Conservation (phyloP, 1,284 basidiomycete species). For the Phlebopus sp. region DNA sequence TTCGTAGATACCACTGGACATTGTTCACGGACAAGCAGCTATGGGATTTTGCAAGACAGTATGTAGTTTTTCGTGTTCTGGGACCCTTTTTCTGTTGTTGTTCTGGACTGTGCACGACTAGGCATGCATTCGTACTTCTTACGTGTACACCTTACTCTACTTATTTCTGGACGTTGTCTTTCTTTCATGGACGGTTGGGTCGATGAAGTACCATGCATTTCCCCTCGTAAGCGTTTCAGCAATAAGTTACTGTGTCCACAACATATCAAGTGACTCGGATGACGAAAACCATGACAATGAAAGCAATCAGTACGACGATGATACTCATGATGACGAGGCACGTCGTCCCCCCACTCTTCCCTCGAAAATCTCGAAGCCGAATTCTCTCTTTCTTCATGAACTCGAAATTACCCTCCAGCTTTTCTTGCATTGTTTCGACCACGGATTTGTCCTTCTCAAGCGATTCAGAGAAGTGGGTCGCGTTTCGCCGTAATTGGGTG, state of each 20-base stretch:
- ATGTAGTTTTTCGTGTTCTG: not conserved
- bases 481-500: conserved; percentile 71
- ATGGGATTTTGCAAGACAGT: conserved; percentile 6
- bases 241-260: not conserved
- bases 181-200: conserved; percentile 9
- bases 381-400: conserved; percentile 64
- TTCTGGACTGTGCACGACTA: conserved; percentile 9
- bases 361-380: conserved; percentile 59
- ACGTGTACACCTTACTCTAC: conserved; percentile 1
- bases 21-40: conserved; percentile 7
- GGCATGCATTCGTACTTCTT: conserved; percentile 10
- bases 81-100: conserved; percentile 10
- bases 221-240: not conserved
- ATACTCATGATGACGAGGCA: conserved; percentile 66
- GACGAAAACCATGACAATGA: conserved; percentile 68
- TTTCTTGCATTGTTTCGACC: conserved; percentile 57
- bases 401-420: conserved; percentile 69
- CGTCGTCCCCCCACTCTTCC: conserved; percentile 68
- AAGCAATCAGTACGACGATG: conserved; percentile 56
- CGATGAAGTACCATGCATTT: conserved; percentile 6
- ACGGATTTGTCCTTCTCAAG: conserved; percentile 65
- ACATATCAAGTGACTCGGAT: conserved; percentile 56
- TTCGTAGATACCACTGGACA: conserved; percentile 41
- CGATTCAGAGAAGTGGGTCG: conserved; percentile 63
- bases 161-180: conserved; percentile 6